Percentiles rank a stretch among this genome's conserved stretches.
Conservation (phyloP, 192 early-diverging fungal species). For the Diversispora epigaea region DNA sequence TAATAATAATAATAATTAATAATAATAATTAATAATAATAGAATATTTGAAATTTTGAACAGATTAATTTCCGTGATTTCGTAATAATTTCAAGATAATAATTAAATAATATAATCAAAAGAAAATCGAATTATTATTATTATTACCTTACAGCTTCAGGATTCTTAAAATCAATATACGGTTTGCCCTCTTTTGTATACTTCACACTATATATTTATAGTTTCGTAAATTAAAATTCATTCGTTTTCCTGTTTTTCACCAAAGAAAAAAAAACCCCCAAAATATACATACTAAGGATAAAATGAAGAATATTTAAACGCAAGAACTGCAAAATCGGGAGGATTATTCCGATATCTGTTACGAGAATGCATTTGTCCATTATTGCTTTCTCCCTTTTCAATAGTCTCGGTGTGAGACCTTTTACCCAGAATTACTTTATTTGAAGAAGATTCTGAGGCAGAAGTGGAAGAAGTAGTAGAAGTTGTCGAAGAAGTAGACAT, state of each 20-base stretch:
- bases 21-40: conserved; percentile 1
- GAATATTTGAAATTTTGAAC: too few relatives aligned
- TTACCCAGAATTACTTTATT: neutral
- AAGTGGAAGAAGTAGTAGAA: too few relatives aligned
- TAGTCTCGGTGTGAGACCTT: neutral
- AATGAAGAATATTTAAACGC: conserved; percentile 50
- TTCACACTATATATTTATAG: conserved; percentile 15
- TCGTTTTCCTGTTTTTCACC: too few relatives aligned
- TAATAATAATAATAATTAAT: neutral
- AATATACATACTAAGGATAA: conserved; percentile 46
- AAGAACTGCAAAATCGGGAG: conserved; percentile 57
- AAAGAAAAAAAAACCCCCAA: neutral
- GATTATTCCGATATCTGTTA: conserved; percentile 55
- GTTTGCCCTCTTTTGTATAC: conserved; percentile 26
- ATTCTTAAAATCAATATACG: conserved; percentile 64
- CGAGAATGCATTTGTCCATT: conserved; percentile 55
- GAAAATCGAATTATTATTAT: neutral
- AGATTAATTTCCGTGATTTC: too few relatives aligned
- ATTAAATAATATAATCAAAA: too few relatives aligned
- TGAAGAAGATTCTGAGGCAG: neutral
- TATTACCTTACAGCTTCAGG: conserved; percentile 56
- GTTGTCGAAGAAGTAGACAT: too few relatives aligned
- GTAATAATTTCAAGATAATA: too few relatives aligned
- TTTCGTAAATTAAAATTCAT: neutral
- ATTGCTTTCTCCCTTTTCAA: neutral